phyloP scores from a whole-genome alignment of 495 filamentous ascomycete species.

The Lasiosphaeriaceae sp. region DNA sequence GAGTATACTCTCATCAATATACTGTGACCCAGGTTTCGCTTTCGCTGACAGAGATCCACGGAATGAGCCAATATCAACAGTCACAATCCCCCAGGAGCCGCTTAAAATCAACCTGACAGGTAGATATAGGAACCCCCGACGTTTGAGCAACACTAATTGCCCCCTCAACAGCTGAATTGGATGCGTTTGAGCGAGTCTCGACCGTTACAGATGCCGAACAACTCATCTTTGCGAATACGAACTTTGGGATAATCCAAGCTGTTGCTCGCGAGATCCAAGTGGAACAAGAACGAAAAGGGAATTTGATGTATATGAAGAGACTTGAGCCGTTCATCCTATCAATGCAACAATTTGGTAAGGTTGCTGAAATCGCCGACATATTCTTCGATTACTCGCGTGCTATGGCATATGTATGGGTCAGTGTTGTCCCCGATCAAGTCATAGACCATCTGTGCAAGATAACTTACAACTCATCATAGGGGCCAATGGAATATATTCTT shows the following conservation, averaged over 20 bases:
- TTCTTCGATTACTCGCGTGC: conserved; percentile 16
- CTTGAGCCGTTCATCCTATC: conserved; percentile 35
- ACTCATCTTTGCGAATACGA: neutral
- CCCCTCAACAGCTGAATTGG: neutral
- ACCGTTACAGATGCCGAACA: neutral
- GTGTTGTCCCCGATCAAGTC: conserved; percentile 7
- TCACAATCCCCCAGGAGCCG: no score
- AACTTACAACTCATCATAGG: conserved; percentile 2
- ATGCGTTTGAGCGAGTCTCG: neutral
- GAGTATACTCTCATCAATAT: neutral
- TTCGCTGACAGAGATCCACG: no score
- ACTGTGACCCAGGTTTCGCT: no score
- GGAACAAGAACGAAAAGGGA: neutral
- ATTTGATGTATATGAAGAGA: conserved; percentile 22
- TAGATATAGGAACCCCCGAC: no score
- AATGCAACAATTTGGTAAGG: conserved; percentile 36
- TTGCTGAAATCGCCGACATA: conserved; percentile 35
- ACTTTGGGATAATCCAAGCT: neutral
- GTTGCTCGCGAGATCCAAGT: neutral
- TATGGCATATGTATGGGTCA: conserved; percentile 41
- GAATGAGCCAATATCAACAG: no score
- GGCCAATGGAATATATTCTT: conserved; percentile 5
- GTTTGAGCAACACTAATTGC: no score
- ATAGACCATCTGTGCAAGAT: conserved; percentile 28
- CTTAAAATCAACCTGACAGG: no score